Conservation (phyloP, 768 basidiomycete genomes). For the Dentipellis sp. region DNA sequence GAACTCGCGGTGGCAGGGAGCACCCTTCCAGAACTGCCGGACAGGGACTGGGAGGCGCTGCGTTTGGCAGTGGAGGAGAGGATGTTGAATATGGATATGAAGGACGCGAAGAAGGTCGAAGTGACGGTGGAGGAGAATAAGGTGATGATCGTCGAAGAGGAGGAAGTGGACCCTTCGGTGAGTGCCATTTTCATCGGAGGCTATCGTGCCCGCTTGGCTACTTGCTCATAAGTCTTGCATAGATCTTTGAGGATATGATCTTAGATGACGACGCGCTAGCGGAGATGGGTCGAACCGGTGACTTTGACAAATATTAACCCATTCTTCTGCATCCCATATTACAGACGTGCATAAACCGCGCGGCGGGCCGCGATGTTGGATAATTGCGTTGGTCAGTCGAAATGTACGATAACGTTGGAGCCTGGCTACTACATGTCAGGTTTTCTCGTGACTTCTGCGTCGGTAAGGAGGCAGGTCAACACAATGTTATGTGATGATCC, state of each 20-base stretch:
- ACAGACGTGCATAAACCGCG: too few species aligned
- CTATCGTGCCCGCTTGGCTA: neutral
- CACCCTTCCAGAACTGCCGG: slow-evolving; percentile 26
- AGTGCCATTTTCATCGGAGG: neutral
- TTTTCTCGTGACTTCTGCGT: too few species aligned
- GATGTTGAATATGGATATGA: neutral
- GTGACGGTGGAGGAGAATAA: neutral
- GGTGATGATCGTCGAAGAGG: neutral
- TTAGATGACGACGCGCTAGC: neutral
- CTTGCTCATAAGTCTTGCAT: neutral
- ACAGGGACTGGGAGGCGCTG: slow-evolving; percentile 49
- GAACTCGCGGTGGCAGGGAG: slow-evolving; percentile 54
- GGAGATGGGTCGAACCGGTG: neutral
- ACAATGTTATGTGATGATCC: too few species aligned
- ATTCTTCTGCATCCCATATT: neutral
- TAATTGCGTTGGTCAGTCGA: too few species aligned
- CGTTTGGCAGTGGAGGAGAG: neutral
- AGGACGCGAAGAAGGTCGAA: neutral
- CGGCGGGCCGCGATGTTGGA: too few species aligned
- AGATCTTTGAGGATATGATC: neutral
- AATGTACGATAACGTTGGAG: too few species aligned
- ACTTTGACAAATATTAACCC: neutral
- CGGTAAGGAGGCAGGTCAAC: too few species aligned
- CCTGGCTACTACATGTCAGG: too few species aligned
- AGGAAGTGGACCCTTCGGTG: neutral